A percentile compares a stretch with the other conserved stretches of the same genome.
These are phyloP conservation scores for Podospora anserina DNA, from an alignment of 495 filamentous ascomycete species.

Conservation along the genomic window DNA sequence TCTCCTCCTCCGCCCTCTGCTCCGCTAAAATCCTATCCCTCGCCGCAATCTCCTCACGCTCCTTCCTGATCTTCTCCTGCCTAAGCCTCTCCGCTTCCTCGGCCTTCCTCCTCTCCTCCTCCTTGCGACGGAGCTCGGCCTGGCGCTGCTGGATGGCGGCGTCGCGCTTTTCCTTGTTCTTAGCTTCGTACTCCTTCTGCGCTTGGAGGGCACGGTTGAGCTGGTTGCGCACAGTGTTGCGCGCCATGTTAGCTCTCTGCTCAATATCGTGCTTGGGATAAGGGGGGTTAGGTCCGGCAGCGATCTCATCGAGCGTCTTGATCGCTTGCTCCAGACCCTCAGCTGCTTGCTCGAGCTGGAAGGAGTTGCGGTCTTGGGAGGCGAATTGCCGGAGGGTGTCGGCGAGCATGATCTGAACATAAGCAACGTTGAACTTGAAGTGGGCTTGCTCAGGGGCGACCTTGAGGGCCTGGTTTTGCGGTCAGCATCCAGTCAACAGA, in stretches of 20 bases:
- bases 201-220: conserved; percentile 76
- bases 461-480: conserved; percentile 58
- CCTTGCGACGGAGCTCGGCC: conserved; percentile 67
- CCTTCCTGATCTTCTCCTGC: conserved; percentile 73
- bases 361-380: conserved; percentile 71
- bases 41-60: conserved; percentile 74
- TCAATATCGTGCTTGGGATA: conserved; percentile 89
- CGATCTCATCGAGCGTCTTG: conserved; percentile 72
- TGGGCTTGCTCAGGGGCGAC: conserved; percentile 79
- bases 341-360: conserved; percentile 72
- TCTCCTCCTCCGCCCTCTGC: conserved; percentile 69
- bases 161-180: conserved; percentile 79
- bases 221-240: conserved; percentile 88
- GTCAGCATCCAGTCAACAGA: conserved; percentile 22
- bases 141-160: conserved; percentile 73
- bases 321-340: conserved; percentile 90
- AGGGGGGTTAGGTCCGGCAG: conserved; percentile 76
- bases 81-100: conserved; percentile 65
- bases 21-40: conserved; percentile 68
- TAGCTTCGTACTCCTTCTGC: conserved; percentile 89
- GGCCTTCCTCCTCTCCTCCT: conserved; percentile 57
- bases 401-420: conserved; percentile 91
- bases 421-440: conserved; percentile 96
- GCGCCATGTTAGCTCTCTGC: conserved; percentile 93
- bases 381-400: conserved; percentile 69